Evolutionary conservation across 1,284 basidiomycete genomes (phyloP), one percentile per base, ranked within the genome.

Genomic region (Ganoderma resinaceum): DNA sequence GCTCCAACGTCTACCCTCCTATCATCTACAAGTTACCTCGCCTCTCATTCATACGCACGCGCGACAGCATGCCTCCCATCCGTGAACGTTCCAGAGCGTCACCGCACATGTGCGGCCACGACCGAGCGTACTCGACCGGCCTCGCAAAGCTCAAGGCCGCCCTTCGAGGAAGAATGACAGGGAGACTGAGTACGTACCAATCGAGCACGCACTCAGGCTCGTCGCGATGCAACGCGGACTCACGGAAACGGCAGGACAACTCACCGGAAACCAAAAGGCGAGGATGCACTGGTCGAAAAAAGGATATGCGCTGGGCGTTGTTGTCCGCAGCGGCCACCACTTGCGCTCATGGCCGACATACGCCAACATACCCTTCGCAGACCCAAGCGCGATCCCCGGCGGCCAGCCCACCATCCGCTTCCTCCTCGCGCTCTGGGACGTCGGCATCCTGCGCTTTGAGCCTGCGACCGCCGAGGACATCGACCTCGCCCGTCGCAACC

Each of bases 401-500:
- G 61, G 61, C 33, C 18, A 35, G 40, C 61, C 29, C 46, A 26
- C 46, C 46, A n/a, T 49, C 3, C 46, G 46, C 46, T 35, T 52
- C 61, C 42, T 62, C 43, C n/a, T 20, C 61, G 31, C 43, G 33
- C 33, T 46, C 18, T 62, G 61, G 61, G 35, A 35, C 8, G 20
- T 43, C 3, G 61, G 61, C 14, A 52, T 62, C 46, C 16, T 62
- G 18, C 61, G 61, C 18, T 62, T 62, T 31, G 46, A 52, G 61
- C 40, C 40, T 1, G 61, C 61, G 46, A 52, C 42, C 8, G 57
- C 43, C 3, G 43, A 46, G 1, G 37, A 49, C 33, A 60, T 60
- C 43, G 63, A 65, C 63, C 63, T 65, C 57, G 63, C 63, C 1
- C 31, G 38, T n/a, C 55, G 63, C 12, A 59, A 60, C 31, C 57